Conservation (phyloP, 768 basidiomycete species). For the Leccinum boreale region DNA sequence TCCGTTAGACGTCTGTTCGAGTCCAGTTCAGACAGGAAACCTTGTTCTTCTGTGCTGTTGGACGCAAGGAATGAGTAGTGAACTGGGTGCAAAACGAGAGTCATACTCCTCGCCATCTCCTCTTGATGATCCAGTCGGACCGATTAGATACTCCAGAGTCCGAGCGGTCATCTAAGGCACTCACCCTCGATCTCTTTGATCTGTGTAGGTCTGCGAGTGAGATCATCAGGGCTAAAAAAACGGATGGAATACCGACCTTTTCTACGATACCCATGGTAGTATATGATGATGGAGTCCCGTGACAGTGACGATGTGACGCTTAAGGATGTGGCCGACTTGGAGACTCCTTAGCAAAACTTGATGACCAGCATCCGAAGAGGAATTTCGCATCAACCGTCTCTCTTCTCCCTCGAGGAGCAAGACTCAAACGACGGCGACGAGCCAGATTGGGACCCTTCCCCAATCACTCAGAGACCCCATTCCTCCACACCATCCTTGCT, state of each 20-base stretch:
- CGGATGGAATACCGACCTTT: conserved; percentile 53
- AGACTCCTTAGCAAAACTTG: not conserved
- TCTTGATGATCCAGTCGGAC: conserved; percentile 42
- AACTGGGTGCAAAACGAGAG: not conserved
- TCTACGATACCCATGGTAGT: conserved; percentile 84
- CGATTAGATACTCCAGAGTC: conserved; percentile 7
- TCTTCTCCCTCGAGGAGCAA: conserved; percentile 63
- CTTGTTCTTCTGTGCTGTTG: conserved; percentile 91
- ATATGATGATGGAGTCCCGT: not conserved
- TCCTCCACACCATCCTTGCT: conserved; percentile 20
- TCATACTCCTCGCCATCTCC: conserved; percentile 96
- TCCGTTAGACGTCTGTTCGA: conserved; percentile 8
- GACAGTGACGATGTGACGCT: not conserved
- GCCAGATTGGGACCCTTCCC: conserved; percentile 41
- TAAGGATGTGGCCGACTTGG: not conserved
- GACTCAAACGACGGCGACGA: conserved; percentile 46
- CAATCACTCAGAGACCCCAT: conserved; percentile 25
- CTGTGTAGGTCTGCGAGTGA: conserved; percentile 36
- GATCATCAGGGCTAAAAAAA: not conserved
- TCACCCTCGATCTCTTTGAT: conserved; percentile 95
- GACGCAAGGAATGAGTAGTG: not conserved
- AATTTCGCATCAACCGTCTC: conserved; percentile 54
- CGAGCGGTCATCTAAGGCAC: conserved; percentile 22
- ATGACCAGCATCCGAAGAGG: conserved; percentile 26
- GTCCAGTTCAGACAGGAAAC: conserved; percentile 35